Conservation (phyloP, 2,329 filamentous ascomycete genomes). For the Atkinsonella hypoxylon region DNA sequence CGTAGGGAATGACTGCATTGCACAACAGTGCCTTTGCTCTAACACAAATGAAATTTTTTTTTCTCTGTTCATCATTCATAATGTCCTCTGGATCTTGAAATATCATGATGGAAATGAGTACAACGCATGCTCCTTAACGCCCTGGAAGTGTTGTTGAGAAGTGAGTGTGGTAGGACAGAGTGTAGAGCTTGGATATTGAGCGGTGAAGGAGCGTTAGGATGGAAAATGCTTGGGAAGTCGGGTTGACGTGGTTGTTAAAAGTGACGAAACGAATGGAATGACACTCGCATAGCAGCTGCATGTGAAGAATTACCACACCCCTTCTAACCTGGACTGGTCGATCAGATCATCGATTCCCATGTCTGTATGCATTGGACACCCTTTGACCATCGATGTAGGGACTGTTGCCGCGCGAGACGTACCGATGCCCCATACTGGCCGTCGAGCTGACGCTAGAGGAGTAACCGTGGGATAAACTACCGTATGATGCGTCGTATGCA, state of each 20-base stretch:
- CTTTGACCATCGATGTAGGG: constrained; percentile 36
- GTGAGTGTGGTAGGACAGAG: neutral
- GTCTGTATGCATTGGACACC: constrained; percentile 43
- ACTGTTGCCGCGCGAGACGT: constrained; percentile 23
- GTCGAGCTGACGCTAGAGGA: constrained; percentile 42
- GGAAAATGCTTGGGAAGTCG: neutral
- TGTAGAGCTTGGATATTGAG: neutral
- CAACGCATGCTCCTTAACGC: neutral
- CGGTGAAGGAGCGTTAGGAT: neutral
- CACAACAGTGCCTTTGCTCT: neutral
- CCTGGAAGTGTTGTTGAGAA: neutral
- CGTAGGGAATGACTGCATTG: neutral
- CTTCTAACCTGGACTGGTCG: constrained; percentile 32
- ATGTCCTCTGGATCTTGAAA: neutral
- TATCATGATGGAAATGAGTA: neutral
- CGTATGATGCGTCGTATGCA: constrained; percentile 14
- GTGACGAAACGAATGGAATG: neutral
- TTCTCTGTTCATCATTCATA: neutral
- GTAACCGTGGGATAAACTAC: constrained; percentile 33
- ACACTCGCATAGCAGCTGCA: neutral
- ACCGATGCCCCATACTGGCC: constrained; percentile 24
- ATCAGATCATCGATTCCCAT: constrained; percentile 51
- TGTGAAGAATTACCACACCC: neutral
- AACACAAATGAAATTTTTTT: neutral
- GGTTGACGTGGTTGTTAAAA: neutral